Conservation (phyloP, 441 rosid genomes). For the Biscutella auriculata region DNA sequence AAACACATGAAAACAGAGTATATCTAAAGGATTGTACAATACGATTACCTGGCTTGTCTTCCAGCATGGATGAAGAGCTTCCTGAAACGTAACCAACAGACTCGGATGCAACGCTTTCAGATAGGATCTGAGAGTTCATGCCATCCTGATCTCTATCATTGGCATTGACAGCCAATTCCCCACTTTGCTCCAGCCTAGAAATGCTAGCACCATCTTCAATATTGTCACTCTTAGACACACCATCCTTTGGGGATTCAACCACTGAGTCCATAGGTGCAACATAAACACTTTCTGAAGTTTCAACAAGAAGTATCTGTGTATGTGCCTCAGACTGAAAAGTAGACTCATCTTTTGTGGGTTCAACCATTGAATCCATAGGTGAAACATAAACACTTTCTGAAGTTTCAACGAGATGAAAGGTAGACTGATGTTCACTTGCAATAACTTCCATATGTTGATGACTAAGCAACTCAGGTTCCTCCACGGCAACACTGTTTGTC, state of each 20-base stretch:
- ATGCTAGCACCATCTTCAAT: conserved; percentile 1
- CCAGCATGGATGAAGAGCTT: conserved; percentile 21
- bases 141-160: conserved; percentile 13
- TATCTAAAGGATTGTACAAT: conserved; percentile 2
- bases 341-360: background rate
- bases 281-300: conserved; percentile 19
- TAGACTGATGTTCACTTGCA: conserved; percentile 21
- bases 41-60: conserved; percentile 34
- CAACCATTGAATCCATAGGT: conserved; percentile 9
- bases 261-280: conserved; percentile 14
- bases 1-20: background rate
- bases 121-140: conserved; percentile 13
- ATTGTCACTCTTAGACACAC: background rate
- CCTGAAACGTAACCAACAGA: conserved; percentile 13
- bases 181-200: conserved; percentile 20
- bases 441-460: conserved; percentile 17
- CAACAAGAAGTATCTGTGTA: conserved; percentile 19
- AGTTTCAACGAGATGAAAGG: conserved; percentile 16
- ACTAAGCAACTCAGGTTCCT: conserved; percentile 16
- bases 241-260: background rate
- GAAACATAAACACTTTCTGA: conserved; percentile 18
- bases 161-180: conserved; percentile 24
- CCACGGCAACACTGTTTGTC: conserved; percentile 4
- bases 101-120: conserved; percentile 18
- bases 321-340: conserved; percentile 8